Conservation (phyloP, 148 eudicot species). For the Polygonum maritimum region DNA sequence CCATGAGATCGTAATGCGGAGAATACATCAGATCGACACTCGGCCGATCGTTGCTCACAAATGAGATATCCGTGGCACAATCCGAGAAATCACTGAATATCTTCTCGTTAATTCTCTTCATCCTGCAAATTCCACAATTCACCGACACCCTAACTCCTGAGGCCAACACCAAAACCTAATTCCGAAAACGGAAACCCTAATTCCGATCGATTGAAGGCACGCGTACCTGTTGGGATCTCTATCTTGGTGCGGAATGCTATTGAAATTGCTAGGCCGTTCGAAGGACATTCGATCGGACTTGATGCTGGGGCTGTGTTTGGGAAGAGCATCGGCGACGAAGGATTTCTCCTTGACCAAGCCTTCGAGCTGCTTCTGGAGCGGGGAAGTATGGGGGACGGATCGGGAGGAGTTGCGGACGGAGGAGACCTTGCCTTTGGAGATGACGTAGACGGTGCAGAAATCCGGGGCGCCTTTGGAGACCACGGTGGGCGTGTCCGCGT, state of each 20-base stretch:
- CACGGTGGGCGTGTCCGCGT: conserved; percentile 44
- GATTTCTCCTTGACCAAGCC: conserved; percentile 21
- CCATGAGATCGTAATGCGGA: conserved; percentile 35
- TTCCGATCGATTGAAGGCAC: not conserved
- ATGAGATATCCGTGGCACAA: conserved; percentile 64
- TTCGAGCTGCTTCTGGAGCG: conserved; percentile 46
- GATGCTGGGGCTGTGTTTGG: conserved; percentile 21
- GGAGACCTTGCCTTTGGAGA: conserved; percentile 72
- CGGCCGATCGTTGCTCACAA: conserved; percentile 61
- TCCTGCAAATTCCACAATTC: not conserved
- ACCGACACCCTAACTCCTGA: not conserved
- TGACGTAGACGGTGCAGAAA: conserved; percentile 78
- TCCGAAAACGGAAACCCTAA: not conserved
- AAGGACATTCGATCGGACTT: not conserved
- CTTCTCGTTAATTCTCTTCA: conserved; percentile 21
- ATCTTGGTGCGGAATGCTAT: not conserved
- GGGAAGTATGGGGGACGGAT: conserved; percentile 52
- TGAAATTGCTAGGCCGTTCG: not conserved
- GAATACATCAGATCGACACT: conserved; percentile 52
- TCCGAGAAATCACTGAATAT: conserved; percentile 42
- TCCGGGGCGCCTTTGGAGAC: conserved; percentile 70
- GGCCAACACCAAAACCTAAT: not conserved
- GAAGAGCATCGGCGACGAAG: conserved; percentile 21
- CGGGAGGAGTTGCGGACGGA: conserved; percentile 54
- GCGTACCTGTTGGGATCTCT: not conserved